Evolutionary conservation across 78 protist genomes (phyloP).

Genomic region (Acrasis kona): DNA sequence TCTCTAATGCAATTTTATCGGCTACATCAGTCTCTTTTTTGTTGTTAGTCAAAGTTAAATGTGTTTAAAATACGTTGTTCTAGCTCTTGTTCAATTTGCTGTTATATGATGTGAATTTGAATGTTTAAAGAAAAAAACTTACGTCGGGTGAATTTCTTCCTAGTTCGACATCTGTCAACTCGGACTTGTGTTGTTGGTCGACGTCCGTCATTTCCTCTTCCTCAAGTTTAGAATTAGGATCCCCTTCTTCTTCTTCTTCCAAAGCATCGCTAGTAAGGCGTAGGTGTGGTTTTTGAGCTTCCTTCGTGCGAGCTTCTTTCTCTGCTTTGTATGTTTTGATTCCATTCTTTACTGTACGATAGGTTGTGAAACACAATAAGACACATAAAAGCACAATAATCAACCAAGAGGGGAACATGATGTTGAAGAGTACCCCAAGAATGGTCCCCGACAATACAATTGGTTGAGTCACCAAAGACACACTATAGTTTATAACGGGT

Average conservation of each 20-base stretch:
- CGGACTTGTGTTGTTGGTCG: background rate
- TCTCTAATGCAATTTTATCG: too few relatives aligned
- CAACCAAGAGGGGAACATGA: background rate
- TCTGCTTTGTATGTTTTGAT: background rate
- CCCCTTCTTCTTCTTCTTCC: background rate
- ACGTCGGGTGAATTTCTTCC: too few relatives aligned
- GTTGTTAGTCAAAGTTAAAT: too few relatives aligned
- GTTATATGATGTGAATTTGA: too few relatives aligned
- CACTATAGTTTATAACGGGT: background rate
- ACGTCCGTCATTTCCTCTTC: background rate
- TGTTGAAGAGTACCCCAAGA: background rate
- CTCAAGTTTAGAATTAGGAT: background rate
- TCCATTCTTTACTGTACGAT: background rate
- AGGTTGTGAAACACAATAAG: background rate
- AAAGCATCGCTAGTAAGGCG: background rate
- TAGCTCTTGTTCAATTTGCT: too few relatives aligned
- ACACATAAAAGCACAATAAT: background rate
- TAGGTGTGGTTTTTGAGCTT: background rate
- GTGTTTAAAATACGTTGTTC: too few relatives aligned
- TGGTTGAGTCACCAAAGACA: background rate
- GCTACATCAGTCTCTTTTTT: too few relatives aligned
- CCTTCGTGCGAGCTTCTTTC: background rate
- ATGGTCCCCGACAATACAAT: background rate
- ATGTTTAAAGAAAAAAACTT: too few relatives aligned
- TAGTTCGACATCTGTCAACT: background rate